Evolutionary conservation across 1,139 yeast species (phyloP).

Genomic region (Wickerhamiella pararugosa): DNA sequence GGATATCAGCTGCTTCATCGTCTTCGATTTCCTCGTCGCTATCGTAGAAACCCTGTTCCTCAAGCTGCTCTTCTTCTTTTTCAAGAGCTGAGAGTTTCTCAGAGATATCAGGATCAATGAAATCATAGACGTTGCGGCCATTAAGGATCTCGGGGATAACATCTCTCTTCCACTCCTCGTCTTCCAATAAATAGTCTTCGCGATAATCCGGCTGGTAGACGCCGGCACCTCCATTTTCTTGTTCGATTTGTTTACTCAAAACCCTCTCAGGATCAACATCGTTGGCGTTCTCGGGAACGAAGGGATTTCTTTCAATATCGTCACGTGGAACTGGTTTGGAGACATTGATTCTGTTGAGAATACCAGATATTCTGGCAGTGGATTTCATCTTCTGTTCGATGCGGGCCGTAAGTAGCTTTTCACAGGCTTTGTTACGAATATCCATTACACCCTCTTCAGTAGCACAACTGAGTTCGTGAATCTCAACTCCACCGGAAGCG

Average conservation of each 20-base stretch:
- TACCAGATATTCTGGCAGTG: slow-evolving; percentile 73
- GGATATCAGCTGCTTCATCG: slow-evolving; percentile 57
- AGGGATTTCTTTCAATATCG: slow-evolving; percentile 62
- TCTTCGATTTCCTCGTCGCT: slow-evolving; percentile 37
- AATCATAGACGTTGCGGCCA: slow-evolving; percentile 94
- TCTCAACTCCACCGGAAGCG: slow-evolving; percentile 63
- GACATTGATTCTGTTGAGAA: slow-evolving; percentile 89
- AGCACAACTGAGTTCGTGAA: slow-evolving; percentile 84
- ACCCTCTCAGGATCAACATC: slow-evolving; percentile 64
- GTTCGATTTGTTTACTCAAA: slow-evolving; percentile 79
- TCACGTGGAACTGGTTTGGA: slow-evolving; percentile 84
- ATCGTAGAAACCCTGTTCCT: slow-evolving; percentile 88
- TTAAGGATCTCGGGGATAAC: slow-evolving; percentile 92
- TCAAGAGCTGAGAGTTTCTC: slow-evolving; percentile 87
- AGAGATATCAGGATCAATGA: slow-evolving; percentile 89
- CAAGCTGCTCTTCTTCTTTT: slow-evolving; percentile 91
- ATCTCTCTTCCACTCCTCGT: slow-evolving; percentile 96
- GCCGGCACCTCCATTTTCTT: slow-evolving; percentile 97
- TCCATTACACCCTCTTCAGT: slow-evolving; percentile 92
- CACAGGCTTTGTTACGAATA: slow-evolving; percentile 95
- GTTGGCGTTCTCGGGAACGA: slow-evolving; percentile 60
- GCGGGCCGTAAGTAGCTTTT: slow-evolving; percentile 84
- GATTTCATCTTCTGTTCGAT: slow-evolving; percentile 95
- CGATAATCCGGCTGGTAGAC: slow-evolving; percentile 86
- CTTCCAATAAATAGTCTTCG: slow-evolving; percentile 80